phyloP scores from a whole-genome alignment of 305 asterid genomes.

The Rubia occidens region DNA sequence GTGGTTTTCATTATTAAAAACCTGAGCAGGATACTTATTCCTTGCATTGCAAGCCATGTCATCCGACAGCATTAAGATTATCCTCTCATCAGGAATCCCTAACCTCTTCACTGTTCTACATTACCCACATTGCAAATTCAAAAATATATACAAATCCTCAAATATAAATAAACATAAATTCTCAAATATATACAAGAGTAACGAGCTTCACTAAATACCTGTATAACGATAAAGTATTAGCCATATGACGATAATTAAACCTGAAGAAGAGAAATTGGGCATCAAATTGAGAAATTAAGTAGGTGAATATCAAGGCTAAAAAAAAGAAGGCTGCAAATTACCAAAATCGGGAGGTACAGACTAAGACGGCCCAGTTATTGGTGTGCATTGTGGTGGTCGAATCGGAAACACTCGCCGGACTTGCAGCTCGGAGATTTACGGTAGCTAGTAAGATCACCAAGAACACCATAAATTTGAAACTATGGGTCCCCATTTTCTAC shows the following conservation, averaged over 20 bases:
- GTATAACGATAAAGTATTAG: conserved; percentile 83
- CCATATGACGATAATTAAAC: conserved; percentile 97
- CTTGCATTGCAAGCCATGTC: conserved; percentile 99
- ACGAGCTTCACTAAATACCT: conserved; percentile 33
- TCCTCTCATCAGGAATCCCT: conserved; percentile 97
- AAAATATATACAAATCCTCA: background rate
- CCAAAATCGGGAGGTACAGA: conserved; percentile 98
- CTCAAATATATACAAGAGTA: background rate
- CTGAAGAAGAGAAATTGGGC: conserved; percentile 27
- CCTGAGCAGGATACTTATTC: conserved; percentile 96
- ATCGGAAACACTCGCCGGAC: conserved; percentile 7
- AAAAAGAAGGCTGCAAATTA: conserved; percentile 10
- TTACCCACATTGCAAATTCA: conserved; percentile 13
- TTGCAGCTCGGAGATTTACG: background rate
- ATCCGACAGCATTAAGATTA: conserved; percentile 93
- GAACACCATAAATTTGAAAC: background rate
- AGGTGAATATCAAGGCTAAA: background rate
- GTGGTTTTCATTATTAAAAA: conserved; percentile 94
- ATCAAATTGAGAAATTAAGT: background rate
- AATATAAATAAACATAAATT: background rate
- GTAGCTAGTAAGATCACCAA: conserved; percentile 2
- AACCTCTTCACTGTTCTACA: conserved; percentile 82
- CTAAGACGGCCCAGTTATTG: conserved; percentile 89
- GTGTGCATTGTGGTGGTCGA: conserved; percentile 68
- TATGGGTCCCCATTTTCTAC: conserved; percentile 1